A percentile compares a stretch with the other conserved stretches of the same genome.
These are phyloP conservation scores for Quercus mongolica DNA, from an alignment of 306 rosid genomes.

Conservation along the genomic window DNA sequence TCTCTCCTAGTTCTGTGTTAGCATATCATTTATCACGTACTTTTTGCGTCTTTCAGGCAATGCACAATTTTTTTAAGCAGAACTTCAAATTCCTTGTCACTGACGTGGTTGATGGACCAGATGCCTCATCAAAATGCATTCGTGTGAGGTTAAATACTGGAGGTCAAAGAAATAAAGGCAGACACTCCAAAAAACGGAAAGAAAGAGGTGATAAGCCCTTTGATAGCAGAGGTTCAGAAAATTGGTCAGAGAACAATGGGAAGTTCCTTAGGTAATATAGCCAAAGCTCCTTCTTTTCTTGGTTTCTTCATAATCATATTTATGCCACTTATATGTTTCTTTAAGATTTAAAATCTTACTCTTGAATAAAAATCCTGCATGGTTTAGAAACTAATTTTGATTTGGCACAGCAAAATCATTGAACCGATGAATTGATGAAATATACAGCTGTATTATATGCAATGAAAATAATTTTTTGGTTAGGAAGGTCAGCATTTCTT, in stretches of 20 bases:
- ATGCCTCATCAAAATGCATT: conserved; percentile 83
- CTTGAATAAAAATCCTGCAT: background rate
- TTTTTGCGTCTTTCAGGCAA: conserved; percentile 54
- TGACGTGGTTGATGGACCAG: conserved; percentile 84
- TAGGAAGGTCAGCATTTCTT: background rate
- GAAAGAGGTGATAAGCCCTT: conserved; percentile 76
- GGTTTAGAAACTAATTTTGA: background rate
- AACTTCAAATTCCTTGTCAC: conserved; percentile 87
- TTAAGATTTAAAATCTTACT: background rate
- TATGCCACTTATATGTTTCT: conserved; percentile 1
- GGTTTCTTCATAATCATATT: background rate
- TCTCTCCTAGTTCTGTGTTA: background rate
- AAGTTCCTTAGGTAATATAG: conserved; percentile 76
- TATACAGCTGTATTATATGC: background rate
- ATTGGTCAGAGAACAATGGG: conserved; percentile 68
- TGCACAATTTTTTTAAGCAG: conserved; percentile 83
- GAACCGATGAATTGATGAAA: background rate
- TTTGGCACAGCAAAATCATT: background rate
- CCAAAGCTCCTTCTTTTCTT: conserved; percentile 15
- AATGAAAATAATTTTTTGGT: background rate
- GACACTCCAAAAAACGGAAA: conserved; percentile 73
- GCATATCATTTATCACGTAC: background rate
- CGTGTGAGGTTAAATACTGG: conserved; percentile 77
- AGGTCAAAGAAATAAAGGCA: conserved; percentile 45
- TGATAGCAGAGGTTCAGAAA: conserved; percentile 92